Base-by-base conservation (phyloP, 768 basidiomycete species). In the Hericium coralloides region DNA sequence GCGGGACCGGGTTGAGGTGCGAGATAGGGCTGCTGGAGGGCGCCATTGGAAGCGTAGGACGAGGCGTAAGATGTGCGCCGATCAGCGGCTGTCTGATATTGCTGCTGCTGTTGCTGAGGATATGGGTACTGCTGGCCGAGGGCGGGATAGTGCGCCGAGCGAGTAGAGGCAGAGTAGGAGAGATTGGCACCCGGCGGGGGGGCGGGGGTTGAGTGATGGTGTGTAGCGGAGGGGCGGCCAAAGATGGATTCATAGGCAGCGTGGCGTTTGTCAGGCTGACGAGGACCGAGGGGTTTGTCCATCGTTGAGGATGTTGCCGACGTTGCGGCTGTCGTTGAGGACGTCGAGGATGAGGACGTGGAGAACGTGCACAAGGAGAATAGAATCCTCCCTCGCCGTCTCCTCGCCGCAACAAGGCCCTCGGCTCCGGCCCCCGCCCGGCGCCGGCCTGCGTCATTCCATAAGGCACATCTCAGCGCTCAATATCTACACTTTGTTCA, bases 201-300 rank as follows among this genome's bases (percentile, higher is more conserved):
- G 52, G 65, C 61, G 49, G 66, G 63, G 52, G 64, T 56, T 15
- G 60, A 25, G 36, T 74, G 70, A 63, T 83, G 84, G 68, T 83
- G 82, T 36, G 74, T 61, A 49, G 76, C 72, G 52, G 81, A 80
- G 53, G 89, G 86, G 23, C 90, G 80, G 23, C 89, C 89, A 71
- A 93, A 93, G 73, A 93, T 92, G 66, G 85, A 82, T 70, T 92
- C 87, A 74, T 91, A 93, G 49, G 90, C 90, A 55, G 83, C 81
- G 70, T 81, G 75, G 54, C 90, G 85, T 68, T 90, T 89, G 72
- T 89, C 87, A 48, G 76, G 76, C 58, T 67, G 71, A 54, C 77
- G 70, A 72, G 86, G 85, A 52, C 87, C 87, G 64, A 81, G 68
- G 58, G 78, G 79, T 62, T 75, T 72, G 63, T 80, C 78, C 78